Evolutionary conservation across 1,284 basidiomycete species (phyloP).

Genomic region (Salmacisia buchloeana): DNA sequence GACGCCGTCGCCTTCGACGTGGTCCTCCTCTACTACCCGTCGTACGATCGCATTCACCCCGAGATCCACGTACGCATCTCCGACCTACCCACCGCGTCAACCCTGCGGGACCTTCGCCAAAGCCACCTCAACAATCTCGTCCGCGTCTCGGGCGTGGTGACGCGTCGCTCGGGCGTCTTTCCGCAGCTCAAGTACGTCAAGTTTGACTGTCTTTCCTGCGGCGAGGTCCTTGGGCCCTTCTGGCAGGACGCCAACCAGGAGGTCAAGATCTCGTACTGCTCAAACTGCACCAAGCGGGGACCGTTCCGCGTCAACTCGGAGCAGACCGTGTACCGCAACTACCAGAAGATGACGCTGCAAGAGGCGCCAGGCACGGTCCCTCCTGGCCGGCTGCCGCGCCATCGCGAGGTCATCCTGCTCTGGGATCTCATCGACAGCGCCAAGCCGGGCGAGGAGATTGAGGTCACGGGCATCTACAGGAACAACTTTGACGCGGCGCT

Average conservation of each 20-base stretch:
- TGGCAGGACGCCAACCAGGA: constrained; percentile 94
- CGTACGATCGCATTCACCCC: constrained; percentile 92
- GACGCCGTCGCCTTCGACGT: constrained; percentile 91
- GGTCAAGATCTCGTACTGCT: constrained; percentile 77
- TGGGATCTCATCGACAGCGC: constrained; percentile 98
- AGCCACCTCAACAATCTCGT: constrained; percentile 90
- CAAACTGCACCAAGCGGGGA: constrained; percentile 85
- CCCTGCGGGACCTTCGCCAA: constrained; percentile 87
- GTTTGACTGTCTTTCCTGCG: constrained; percentile 82
- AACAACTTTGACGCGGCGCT: constrained; percentile 98
- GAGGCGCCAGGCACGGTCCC: constrained; percentile 98
- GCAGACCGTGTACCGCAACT: constrained; percentile 98
- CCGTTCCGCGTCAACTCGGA: constrained; percentile 96
- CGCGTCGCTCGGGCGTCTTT: constrained; percentile 89
- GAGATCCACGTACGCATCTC: constrained; percentile 97
- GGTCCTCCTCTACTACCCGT: constrained; percentile 90
- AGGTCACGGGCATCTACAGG: constrained; percentile 85
- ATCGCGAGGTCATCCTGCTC: constrained; percentile 90
- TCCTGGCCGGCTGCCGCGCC: constrained; percentile 88
- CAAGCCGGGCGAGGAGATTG: constrained; percentile 96
- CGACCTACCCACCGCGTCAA: constrained; percentile 80
- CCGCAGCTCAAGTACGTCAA: constrained; percentile 99
- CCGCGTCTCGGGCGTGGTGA: constrained; percentile 93
- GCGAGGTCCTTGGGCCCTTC: constrained; percentile 86
- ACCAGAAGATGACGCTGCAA: constrained; percentile 97